These are phyloP conservation scores for Aspergillus intermedius DNA, from an alignment of 2,329 filamentous ascomycete species.

Conservation along the genomic window DNA sequence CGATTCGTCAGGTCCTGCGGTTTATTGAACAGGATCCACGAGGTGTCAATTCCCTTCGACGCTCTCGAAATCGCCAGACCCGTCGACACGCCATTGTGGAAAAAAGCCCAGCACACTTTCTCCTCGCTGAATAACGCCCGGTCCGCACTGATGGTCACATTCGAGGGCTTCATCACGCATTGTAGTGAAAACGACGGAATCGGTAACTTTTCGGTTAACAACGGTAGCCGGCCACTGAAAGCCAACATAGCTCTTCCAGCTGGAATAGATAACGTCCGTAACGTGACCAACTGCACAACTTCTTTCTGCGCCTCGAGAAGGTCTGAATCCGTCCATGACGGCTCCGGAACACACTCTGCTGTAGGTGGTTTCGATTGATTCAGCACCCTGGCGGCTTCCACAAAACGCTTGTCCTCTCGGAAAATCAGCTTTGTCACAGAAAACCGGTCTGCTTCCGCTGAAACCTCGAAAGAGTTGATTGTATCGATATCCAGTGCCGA, in stretches of 20 bases:
- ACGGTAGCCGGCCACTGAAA: constrained; percentile 77
- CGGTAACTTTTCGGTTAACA: constrained; percentile 86
- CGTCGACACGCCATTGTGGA: constrained; percentile 91
- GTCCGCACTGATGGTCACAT: constrained; percentile 89
- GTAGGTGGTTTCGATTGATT: constrained; percentile 75
- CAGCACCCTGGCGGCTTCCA: constrained; percentile 78
- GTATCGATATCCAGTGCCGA: constrained; percentile 43
- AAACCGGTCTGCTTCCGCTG: constrained; percentile 76
- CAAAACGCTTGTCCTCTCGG: constrained; percentile 79
- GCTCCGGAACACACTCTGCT: constrained; percentile 67
- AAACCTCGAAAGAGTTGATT: constrained; percentile 62
- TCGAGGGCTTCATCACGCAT: constrained; percentile 84
- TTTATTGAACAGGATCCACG: constrained; percentile 98
- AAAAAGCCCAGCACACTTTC: constrained; percentile 97
- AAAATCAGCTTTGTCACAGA: constrained; percentile 81
- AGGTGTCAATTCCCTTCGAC: constrained; percentile 91
- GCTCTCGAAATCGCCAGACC: constrained; percentile 84
- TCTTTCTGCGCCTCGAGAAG: constrained; percentile 89
- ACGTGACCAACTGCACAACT: constrained; percentile 76
- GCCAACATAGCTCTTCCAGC: constrained; percentile 81
- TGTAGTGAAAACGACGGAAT: constrained; percentile 87
- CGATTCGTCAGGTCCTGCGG: constrained; percentile 86
- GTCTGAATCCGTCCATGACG: constrained; percentile 76
- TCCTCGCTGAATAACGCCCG: constrained; percentile 84
- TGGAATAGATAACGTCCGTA: constrained; percentile 81